Conservation (phyloP, 2,329 filamentous ascomycete genomes). For the Monilinia aucupariae region DNA sequence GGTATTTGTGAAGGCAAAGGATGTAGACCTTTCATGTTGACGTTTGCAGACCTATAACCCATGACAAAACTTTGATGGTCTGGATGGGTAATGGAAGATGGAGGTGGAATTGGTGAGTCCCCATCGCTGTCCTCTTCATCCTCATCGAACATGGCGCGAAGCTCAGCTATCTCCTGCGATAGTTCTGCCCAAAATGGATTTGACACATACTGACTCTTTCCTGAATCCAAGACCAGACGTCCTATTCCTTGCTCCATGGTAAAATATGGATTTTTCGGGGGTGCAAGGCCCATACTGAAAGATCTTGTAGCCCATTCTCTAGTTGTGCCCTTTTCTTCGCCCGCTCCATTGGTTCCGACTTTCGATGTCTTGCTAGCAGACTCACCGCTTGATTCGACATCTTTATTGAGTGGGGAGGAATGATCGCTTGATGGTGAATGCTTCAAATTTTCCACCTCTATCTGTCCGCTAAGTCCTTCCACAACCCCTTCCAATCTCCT, state of each 20-base stretch:
- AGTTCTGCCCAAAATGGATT: constrained; percentile 70
- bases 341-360: constrained; percentile 31
- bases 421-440: constrained; percentile 29
- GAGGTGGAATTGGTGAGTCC: constrained; percentile 30
- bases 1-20: constrained; percentile 60
- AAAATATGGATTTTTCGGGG: constrained; percentile 25
- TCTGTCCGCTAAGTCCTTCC: constrained; percentile 60
- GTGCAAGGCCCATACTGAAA: constrained; percentile 27
- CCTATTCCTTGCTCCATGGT: constrained; percentile 48
- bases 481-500: constrained; percentile 72
- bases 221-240: constrained; percentile 63
- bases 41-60: constrained; percentile 65
- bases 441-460: constrained; percentile 36
- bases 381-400: constrained; percentile 21
- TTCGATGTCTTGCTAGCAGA: constrained; percentile 13
- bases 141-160: constrained; percentile 33
- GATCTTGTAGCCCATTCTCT: constrained; percentile 27
- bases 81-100: constrained; percentile 52
- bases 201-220: constrained; percentile 66
- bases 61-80: constrained; percentile 68
- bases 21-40: constrained; percentile 60
- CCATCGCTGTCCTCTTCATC: constrained; percentile 30
- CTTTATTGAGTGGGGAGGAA: constrained; percentile 21
- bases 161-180: constrained; percentile 46
- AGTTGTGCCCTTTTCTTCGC: constrained; percentile 28